Base-by-base conservation (phyloP, 2,329 filamentous ascomycete species). In the Aspergillus terreus region DNA sequence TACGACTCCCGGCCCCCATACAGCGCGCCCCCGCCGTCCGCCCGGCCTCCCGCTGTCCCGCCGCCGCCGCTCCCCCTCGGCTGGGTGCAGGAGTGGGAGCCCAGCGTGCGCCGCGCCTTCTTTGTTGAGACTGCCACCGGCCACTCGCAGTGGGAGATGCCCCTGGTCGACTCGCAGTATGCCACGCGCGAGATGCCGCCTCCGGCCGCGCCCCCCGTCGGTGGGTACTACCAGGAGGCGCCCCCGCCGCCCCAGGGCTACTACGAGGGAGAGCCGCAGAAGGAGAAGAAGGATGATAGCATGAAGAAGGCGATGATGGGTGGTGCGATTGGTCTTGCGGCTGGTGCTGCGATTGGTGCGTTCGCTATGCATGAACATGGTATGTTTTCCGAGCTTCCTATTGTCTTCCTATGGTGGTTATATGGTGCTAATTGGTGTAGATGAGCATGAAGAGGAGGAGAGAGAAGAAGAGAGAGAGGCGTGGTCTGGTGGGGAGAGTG, bases 11-110 rank as follows among this genome's bases (percentile, higher is more conserved):
- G 72, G 51, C 66, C 67, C 14, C 68, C 68, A 33, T 69, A 67
- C 57, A 53, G 56, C 62, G 62, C 56, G 21, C 63, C 68, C 14
- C 59, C 63, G 4, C 58, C 63, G 7, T 57, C 58, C 32, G 53
- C 61, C 19, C 65, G 64, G 2, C 70, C 68, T 25, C 70, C 67
- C 14, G 59, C 63, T 3, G 66, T 66, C 46, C 72, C 71, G 59
- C 78, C 84, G 21, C 73, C 80, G 54, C 64, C 67, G 15, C 72
- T 86, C 57, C 77, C 84, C 21, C 63, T 75, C 46, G 84, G 84
- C 58, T 88, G 85, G 84, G 71, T 74, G 25, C 75, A 82, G 21
- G 80, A 85, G 66, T 88, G 79, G 70, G 84, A 88, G 58, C 78
- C 81, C 51, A 76, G 74, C 52, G 73, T 77, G 53, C 80, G 84